These are phyloP conservation scores for Geotrichum fermentans DNA, from an alignment of 1,139 yeast species.

Conservation along the genomic window DNA sequence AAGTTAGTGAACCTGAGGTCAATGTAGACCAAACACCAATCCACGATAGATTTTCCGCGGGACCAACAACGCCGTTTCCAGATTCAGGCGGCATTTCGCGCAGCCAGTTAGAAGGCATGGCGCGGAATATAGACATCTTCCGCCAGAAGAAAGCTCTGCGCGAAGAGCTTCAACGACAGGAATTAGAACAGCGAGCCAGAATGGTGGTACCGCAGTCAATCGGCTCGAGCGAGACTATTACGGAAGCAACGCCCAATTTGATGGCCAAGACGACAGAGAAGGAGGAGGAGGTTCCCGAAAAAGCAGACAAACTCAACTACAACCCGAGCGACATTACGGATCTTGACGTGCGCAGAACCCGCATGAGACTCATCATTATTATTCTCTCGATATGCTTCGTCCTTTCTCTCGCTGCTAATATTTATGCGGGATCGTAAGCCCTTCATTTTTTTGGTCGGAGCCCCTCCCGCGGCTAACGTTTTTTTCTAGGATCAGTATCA, in stretches of 20 bases:
- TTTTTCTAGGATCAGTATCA: neutral
- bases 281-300: neutral
- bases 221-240: too few relatives aligned
- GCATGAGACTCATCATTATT: neutral
- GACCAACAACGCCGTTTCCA: neutral
- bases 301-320: neutral
- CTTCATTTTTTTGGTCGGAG: neutral
- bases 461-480: neutral
- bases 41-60: slow-evolving; percentile 4
- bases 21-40: slow-evolving; percentile 7
- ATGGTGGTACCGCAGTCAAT: too few relatives aligned
- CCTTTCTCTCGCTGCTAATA: neutral
- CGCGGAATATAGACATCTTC: too few relatives aligned
- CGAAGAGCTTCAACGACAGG: too few relatives aligned
- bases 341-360: neutral
- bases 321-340: neutral
- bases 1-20: neutral
- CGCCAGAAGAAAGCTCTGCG: too few relatives aligned
- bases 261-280: neutral
- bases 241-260: too few relatives aligned
- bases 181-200: too few relatives aligned
- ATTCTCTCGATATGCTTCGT: slow-evolving; percentile 4
- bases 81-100: neutral
- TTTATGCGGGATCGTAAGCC: slow-evolving; percentile 8
- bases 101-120: neutral